Conservation (phyloP, 2,329 filamentous ascomycete species). For the Cladophialophora bantiana region DNA sequence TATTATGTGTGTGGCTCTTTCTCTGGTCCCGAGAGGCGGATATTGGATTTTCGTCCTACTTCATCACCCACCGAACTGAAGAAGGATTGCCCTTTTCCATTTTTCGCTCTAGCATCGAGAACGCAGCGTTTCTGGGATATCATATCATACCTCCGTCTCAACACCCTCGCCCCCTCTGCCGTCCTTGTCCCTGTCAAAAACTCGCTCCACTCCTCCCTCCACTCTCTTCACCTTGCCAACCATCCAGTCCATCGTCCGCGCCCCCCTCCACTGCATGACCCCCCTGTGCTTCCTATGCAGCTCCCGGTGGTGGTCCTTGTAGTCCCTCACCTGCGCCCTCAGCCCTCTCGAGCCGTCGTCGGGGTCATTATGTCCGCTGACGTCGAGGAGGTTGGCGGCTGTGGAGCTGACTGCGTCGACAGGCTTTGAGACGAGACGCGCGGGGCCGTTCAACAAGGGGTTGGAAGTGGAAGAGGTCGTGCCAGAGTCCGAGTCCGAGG, state of each 20-base stretch:
- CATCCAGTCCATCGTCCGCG: conserved; percentile 63
- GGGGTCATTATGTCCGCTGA: conserved; percentile 39
- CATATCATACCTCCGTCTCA: conserved; percentile 70
- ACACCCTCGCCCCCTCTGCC: conserved; percentile 57
- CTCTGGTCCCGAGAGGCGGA: no score
- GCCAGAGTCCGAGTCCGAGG: conserved; percentile 29
- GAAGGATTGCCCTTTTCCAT: no score
- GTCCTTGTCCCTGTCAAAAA: conserved; percentile 67
- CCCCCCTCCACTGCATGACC: conserved; percentile 75
- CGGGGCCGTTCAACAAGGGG: conserved; percentile 21
- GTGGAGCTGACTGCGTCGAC: conserved; percentile 24
- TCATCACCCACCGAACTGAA: no score
- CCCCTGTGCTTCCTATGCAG: conserved; percentile 72
- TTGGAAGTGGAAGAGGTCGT: conserved; percentile 9
- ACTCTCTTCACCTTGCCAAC: conserved; percentile 65
- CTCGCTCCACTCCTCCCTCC: conserved; percentile 51
- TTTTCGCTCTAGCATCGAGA: no score
- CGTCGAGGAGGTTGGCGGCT: conserved; percentile 20
- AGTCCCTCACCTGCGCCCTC: conserved; percentile 63
- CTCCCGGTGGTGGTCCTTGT: conserved; percentile 72
- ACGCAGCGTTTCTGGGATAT: no score
- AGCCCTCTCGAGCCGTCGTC: conserved; percentile 38
- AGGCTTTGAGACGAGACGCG: conserved; percentile 27
- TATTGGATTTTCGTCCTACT: no score
- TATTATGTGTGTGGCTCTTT: no score